A percentile compares a stretch with the other conserved stretches of the same genome.
phyloP scores from a whole-genome alignment of 148 eudicot genomes.

The Euryodendron excelsum region DNA sequence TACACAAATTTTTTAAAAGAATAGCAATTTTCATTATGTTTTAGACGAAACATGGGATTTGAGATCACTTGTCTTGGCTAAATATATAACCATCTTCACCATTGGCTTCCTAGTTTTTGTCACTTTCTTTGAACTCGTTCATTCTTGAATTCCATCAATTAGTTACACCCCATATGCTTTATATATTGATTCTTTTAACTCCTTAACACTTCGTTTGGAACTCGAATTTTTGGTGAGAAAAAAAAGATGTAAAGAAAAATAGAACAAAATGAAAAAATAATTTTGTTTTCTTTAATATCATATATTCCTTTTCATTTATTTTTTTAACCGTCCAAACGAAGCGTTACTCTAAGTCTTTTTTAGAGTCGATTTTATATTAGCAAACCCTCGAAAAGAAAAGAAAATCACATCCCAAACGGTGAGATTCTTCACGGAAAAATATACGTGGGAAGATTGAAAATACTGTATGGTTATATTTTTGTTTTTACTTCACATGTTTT shows the following conservation, averaged over 20 bases:
- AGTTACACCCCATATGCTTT: not conserved
- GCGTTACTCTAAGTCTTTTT: not conserved
- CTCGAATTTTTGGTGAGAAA: too few relatives aligned
- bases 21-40: too few relatives aligned
- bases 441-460: not conserved
- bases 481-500: too few relatives aligned
- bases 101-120: not conserved
- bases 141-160: not conserved
- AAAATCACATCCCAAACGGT: not conserved
- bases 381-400: conserved; percentile 7
- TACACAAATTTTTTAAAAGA: too few relatives aligned
- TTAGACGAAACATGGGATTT: too few relatives aligned
- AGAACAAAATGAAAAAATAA: too few relatives aligned
- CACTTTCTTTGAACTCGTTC: not conserved
- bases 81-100: not conserved
- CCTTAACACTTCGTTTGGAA: too few relatives aligned
- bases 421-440: not conserved
- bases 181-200: too few relatives aligned
- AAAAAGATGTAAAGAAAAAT: too few relatives aligned
- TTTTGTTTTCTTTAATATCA: too few relatives aligned
- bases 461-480: not conserved
- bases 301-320: too few relatives aligned
- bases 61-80: not conserved
- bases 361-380: not conserved
- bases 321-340: too few relatives aligned